Evolutionary conservation across 805 yeast species (phyloP).

Genomic region (Teunomyces pallodes): DNA sequence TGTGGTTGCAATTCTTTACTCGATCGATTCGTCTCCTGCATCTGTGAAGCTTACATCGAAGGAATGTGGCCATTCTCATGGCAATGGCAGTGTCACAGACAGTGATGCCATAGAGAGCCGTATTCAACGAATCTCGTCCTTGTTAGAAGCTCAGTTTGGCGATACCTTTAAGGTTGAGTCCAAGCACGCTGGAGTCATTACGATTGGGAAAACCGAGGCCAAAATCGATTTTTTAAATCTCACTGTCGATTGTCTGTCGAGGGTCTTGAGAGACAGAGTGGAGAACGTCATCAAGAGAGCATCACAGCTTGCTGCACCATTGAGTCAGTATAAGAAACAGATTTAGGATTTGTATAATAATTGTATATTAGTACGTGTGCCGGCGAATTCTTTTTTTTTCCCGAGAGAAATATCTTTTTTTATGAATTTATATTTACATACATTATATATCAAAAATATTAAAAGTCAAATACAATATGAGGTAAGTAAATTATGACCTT

Average conservation of each 20-base stretch:
- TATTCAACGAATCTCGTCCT: constrained; percentile 50
- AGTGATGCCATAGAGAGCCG: constrained; percentile 25
- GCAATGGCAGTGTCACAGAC: constrained; percentile 13
- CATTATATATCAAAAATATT: neutral
- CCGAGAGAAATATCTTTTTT: neutral
- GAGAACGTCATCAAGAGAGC: constrained; percentile 79
- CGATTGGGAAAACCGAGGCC: constrained; percentile 76
- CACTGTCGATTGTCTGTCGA: constrained; percentile 67
- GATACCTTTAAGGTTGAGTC: constrained; percentile 50
- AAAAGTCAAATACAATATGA: constrained; percentile 5
- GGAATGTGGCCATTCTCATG: constrained; percentile 44
- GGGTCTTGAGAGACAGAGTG: constrained; percentile 76
- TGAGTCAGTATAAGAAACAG: constrained; percentile 46
- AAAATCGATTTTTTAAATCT: constrained; percentile 60
- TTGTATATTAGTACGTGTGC: constrained; percentile 3
- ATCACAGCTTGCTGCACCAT: constrained; percentile 78
- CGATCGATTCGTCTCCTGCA: constrained; percentile 93
- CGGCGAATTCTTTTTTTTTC: neutral
- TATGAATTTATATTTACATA: neutral
- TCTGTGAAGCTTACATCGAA: constrained; percentile 83
- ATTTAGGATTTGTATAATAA: constrained; percentile 1
- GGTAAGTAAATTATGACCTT: constrained; percentile 8
- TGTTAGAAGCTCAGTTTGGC: constrained; percentile 87
- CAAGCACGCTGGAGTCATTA: constrained; percentile 54
- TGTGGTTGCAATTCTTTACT: constrained; percentile 81